Evolutionary conservation across 306 rosid genomes (phyloP).

Genomic region (Medicago arabica): DNA sequence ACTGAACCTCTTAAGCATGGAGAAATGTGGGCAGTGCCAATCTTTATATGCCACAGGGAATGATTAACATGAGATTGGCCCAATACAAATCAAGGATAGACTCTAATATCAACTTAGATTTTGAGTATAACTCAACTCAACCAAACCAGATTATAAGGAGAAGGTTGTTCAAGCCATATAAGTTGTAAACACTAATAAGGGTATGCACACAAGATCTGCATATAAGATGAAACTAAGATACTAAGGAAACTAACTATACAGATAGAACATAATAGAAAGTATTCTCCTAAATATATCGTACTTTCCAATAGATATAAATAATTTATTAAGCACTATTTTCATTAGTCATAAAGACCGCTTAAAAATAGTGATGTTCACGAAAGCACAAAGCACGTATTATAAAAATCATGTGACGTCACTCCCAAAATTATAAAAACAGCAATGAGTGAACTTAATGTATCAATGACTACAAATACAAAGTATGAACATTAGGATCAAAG

Average conservation of each 20-base stretch:
- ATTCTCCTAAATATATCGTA: background rate
- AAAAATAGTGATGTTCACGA: slow-evolving; percentile 17
- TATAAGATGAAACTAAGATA: background rate
- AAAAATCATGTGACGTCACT: slow-evolving; percentile 15
- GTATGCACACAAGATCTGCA: background rate
- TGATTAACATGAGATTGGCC: background rate
- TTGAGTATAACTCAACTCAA: background rate
- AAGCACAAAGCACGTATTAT: slow-evolving; percentile 19
- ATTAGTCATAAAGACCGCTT: slow-evolving; percentile 18
- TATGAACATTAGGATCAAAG: slow-evolving; percentile 37
- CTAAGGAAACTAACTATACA: background rate
- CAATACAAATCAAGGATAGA: background rate
- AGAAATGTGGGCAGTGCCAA: background rate
- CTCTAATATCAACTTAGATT: background rate
- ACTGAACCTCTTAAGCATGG: background rate
- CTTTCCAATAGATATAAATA: slow-evolving; percentile 16
- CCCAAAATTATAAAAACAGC: slow-evolving; percentile 9
- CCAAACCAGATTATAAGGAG: background rate
- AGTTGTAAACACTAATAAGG: background rate
- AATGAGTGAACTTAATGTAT: slow-evolving; percentile 17
- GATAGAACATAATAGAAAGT: too few species aligned
- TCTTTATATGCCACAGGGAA: too few species aligned
- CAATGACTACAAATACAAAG: slow-evolving; percentile 26
- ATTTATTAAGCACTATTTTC: slow-evolving; percentile 12
- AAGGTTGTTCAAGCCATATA: background rate